Evolutionary conservation across 2,329 filamentous ascomycete species (phyloP).

Genomic region (Neopestalotiopsis sp.): DNA sequence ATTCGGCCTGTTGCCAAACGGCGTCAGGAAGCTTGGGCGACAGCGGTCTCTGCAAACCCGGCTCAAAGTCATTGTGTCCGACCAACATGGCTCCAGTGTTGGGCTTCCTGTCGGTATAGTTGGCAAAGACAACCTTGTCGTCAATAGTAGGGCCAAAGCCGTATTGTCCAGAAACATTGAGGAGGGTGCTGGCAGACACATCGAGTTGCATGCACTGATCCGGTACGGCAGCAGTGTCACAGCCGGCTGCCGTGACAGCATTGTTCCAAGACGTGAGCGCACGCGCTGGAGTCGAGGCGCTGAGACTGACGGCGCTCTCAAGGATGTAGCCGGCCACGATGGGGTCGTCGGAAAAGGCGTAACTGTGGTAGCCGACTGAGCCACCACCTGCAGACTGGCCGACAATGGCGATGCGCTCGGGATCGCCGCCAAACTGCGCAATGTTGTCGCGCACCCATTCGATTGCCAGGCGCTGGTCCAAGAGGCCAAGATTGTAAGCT

Average conservation of each 20-base stretch:
- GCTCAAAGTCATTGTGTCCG: constrained; percentile 13
- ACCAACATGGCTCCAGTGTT: not conserved
- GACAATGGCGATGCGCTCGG: constrained; percentile 31
- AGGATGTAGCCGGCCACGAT: constrained; percentile 8
- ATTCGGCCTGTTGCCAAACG: constrained; percentile 10
- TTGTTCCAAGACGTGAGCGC: constrained; percentile 1
- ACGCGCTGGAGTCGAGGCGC: not conserved
- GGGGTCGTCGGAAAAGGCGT: constrained; percentile 9
- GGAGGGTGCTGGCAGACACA: not conserved
- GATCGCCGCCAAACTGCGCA: constrained; percentile 38
- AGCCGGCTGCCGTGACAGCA: not conserved
- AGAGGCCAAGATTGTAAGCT: constrained; percentile 47
- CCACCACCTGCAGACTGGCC: constrained; percentile 15
- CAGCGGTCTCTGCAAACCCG: not conserved
- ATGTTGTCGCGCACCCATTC: constrained; percentile 57
- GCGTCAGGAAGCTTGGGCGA: not conserved
- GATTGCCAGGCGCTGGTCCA: constrained; percentile 58
- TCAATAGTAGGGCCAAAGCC: constrained; percentile 1
- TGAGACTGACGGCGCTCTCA: constrained; percentile 6
- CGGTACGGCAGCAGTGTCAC: not conserved
- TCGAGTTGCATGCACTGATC: constrained; percentile 7
- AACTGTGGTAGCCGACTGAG: constrained; percentile 12
- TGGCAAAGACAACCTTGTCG: constrained; percentile 2
- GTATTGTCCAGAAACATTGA: not conserved
- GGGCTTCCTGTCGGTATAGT: not conserved